These are phyloP conservation scores for Sarocladium kiliense DNA, from an alignment of 2,329 filamentous ascomycete genomes.

Conservation along the genomic window DNA sequence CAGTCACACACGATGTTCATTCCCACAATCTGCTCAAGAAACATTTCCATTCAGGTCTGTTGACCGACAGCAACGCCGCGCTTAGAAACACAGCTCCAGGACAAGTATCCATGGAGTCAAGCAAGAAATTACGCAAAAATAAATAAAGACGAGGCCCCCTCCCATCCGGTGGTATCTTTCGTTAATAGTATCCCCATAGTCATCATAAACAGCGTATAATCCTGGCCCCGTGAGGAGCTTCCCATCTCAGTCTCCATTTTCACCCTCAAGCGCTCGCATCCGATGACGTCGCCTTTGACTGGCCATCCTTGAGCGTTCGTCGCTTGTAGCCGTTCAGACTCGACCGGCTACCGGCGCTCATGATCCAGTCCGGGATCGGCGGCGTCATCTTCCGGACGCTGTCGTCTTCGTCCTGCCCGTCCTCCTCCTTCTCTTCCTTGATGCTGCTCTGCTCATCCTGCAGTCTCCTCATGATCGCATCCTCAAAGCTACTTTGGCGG, in stretches of 20 bases:
- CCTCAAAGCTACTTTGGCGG: conserved; percentile 45
- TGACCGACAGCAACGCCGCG: background rate
- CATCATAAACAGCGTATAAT: background rate
- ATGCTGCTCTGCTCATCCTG: conserved; percentile 19
- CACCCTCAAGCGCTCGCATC: background rate
- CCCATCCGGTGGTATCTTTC: conserved; percentile 7
- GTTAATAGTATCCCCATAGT: background rate
- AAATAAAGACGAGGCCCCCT: background rate
- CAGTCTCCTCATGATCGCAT: conserved; percentile 24
- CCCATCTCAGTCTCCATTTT: background rate
- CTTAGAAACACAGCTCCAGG: background rate
- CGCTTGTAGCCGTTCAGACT: conserved; percentile 42
- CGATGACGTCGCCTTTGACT: background rate
- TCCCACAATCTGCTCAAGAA: background rate
- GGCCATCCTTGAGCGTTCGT: background rate
- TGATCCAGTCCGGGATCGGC: conserved; percentile 57
- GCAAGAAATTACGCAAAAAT: background rate
- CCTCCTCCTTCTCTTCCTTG: conserved; percentile 18
- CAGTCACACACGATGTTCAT: too few relatives aligned
- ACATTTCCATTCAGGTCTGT: background rate
- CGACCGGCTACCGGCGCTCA: conserved; percentile 46
- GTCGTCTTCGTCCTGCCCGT: conserved; percentile 30
- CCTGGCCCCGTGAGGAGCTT: background rate
- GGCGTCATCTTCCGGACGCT: conserved; percentile 42
- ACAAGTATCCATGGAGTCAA: background rate